Base-by-base conservation (phyloP, 1,139 yeast genomes). In the Debaryomycetaceae sp. region DNA sequence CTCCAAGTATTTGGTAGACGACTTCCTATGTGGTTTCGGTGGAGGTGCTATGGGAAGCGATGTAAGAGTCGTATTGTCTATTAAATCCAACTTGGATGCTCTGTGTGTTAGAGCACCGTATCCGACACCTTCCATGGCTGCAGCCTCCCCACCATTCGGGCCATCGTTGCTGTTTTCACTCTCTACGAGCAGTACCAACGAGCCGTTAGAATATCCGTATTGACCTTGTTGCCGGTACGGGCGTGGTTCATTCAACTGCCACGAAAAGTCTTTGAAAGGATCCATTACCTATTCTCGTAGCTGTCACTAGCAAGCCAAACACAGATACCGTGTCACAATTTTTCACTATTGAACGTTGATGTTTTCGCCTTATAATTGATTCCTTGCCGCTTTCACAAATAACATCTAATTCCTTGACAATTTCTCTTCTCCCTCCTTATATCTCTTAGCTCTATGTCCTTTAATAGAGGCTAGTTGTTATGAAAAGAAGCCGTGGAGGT, bases 41-140 rank as follows among this genome's bases (percentile, higher is more conserved):
- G 84, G 87, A 20, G 84, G 85, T 3, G 85, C 81, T 34, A 81
- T 58, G 5, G 89, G 89, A 50, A 83, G 76, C 2, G 89, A 83
- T 0, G 91, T 84, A 43, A 85, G 62, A 17, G 77, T 75, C 6
- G 76, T 72, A 53, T 74, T 80, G 56, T 85, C 89, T 5, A 84
- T 69, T 45, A 84, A 66, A 50, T 84, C 90, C 9, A 85, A 65
- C 45, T 74, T 73, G 1, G 90, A 84, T 13, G 58, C 83, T 80
- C 59, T 59, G 39, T 59, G 58, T 11, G 49, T 47, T 33, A 58
- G 43, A 6, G 41, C 9, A 27, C 36, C 23, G 8, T 34, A 17
- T n/a, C 23, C 36, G 36, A 17, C 9, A 13, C 9, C 27, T 20
- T 6, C 23, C 27, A 36, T 6, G 8, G 22, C 22, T n/a, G 24